Evolutionary conservation across 2,329 filamentous ascomycete genomes (phyloP).

Genomic region (Geoglossum cookeanum): DNA sequence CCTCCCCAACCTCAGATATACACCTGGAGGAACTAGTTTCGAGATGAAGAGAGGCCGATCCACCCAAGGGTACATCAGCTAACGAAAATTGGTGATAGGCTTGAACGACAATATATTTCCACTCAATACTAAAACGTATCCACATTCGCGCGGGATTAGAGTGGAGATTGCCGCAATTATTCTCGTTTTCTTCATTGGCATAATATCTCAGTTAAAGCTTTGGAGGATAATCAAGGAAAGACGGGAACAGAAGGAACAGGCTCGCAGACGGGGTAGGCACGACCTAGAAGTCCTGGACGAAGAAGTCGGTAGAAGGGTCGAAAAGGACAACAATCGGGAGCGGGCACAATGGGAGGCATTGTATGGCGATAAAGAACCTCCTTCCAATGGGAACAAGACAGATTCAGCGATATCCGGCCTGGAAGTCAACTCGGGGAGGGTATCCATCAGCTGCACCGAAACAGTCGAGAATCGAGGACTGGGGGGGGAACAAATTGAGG

Average conservation of each 20-base stretch:
- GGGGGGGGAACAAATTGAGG: conserved; percentile 29
- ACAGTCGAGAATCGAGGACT: conserved; percentile 2
- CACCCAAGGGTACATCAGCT: background rate
- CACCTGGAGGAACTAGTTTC: background rate
- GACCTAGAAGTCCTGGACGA: conserved; percentile 47
- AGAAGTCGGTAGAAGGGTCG: conserved; percentile 42
- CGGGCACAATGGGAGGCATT: conserved; percentile 51
- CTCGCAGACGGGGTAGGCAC: conserved; percentile 30
- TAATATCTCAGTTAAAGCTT: conserved; percentile 69
- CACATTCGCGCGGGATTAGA: conserved; percentile 66
- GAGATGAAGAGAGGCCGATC: background rate
- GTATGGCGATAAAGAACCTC: conserved; percentile 42
- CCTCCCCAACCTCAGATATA: background rate
- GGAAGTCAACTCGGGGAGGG: background rate
- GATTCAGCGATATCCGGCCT: conserved; percentile 24
- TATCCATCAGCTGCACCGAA: conserved; percentile 17
- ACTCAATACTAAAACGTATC: conserved; percentile 55
- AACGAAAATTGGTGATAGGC: conserved; percentile 18
- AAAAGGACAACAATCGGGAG: conserved; percentile 26
- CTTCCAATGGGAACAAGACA: conserved; percentile 17
- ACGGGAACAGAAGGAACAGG: conserved; percentile 33
- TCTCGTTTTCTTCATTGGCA: conserved; percentile 52
- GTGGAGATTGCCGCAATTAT: conserved; percentile 68
- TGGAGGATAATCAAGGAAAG: conserved; percentile 61
- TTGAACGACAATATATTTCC: conserved; percentile 70